Percentiles rank a stretch among this genome's conserved stretches.
phyloP scores from a whole-genome alignment of 345 rosid genomes.

The Sonneratia caseolaris region DNA sequence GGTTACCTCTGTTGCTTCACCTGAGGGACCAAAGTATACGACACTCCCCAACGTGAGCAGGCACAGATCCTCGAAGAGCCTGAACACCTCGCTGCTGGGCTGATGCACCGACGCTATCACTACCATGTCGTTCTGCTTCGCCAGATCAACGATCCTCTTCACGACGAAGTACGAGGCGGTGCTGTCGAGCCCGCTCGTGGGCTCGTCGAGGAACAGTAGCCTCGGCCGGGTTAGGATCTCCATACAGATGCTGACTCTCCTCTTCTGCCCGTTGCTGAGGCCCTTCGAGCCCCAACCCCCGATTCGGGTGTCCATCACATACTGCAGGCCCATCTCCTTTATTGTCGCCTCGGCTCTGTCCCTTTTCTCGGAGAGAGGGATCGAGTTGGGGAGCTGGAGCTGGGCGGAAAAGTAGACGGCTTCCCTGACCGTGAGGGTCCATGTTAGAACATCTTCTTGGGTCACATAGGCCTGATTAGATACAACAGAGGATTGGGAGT shows the following conservation, averaged over 20 bases:
- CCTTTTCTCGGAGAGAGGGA: slow-evolving; percentile 30
- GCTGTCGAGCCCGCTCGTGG: slow-evolving; percentile 52
- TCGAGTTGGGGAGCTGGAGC: slow-evolving; percentile 44
- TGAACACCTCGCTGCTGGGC: slow-evolving; percentile 39
- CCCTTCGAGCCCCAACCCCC: slow-evolving; percentile 43
- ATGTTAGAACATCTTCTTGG: slow-evolving; percentile 34
- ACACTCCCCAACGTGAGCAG: slow-evolving; percentile 39
- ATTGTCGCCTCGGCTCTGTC: slow-evolving; percentile 43
- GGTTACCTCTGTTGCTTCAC: slow-evolving; percentile 25
- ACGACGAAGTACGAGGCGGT: slow-evolving; percentile 40
- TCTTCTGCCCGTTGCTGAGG: slow-evolving; percentile 48
- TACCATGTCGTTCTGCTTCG: slow-evolving; percentile 17
- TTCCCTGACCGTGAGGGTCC: slow-evolving; percentile 37
- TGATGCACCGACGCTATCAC: slow-evolving; percentile 42
- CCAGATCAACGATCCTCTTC: slow-evolving; percentile 28
- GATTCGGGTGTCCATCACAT: slow-evolving; percentile 30
- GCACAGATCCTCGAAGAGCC: slow-evolving; percentile 38
- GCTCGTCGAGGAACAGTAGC: slow-evolving; percentile 49
- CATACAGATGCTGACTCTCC: slow-evolving; percentile 53
- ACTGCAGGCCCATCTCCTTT: slow-evolving; percentile 40
- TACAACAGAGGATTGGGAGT: not conserved
- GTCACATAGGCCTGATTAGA: slow-evolving; percentile 36
- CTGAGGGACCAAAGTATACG: slow-evolving; percentile 39
- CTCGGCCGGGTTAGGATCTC: slow-evolving; percentile 42
- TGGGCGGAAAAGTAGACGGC: slow-evolving; percentile 44